A percentile compares a stretch with the other conserved stretches of the same genome.
phyloP scores from a whole-genome alignment of 176 grass and related monocot species.

The Elaeis guineensis region DNA sequence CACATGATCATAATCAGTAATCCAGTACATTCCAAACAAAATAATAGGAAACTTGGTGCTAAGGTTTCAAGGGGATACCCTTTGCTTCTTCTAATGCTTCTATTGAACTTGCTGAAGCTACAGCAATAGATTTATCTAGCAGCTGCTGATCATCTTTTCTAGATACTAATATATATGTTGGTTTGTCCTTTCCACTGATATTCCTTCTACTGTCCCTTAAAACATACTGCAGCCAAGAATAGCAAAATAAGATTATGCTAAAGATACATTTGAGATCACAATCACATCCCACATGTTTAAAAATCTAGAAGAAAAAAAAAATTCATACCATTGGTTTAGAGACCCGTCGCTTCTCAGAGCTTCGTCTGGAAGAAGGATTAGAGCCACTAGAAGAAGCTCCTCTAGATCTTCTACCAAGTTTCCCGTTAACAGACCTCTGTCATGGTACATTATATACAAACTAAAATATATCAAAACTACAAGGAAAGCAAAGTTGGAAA shows the following conservation, averaged over 20 bases:
- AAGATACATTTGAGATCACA: too few relatives aligned
- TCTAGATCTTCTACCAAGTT: too few relatives aligned
- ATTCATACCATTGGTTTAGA: not conserved
- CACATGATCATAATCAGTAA: too few relatives aligned
- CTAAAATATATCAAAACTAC: too few relatives aligned
- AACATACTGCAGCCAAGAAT: slow-evolving; percentile 4
- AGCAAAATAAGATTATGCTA: too few relatives aligned
- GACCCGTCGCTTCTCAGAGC: slow-evolving; percentile 8
- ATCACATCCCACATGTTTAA: not conserved
- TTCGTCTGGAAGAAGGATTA: slow-evolving; percentile 13
- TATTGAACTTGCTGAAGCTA: not conserved
- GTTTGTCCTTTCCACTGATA: slow-evolving; percentile 4
- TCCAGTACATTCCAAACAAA: too few relatives aligned
- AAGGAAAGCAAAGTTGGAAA: too few relatives aligned
- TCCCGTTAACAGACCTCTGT: too few relatives aligned
- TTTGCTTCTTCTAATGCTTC: slow-evolving; percentile 11
- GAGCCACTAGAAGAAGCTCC: slow-evolving; percentile 1
- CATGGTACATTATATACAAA: not conserved
- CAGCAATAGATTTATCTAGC: slow-evolving; percentile 13
- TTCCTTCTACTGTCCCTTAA: slow-evolving; percentile 15
- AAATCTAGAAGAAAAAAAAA: not conserved
- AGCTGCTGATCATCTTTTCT: slow-evolving; percentile 12
- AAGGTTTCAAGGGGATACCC: slow-evolving; percentile 1
- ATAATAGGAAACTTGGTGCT: too few relatives aligned
- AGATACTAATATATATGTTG: slow-evolving; percentile 14